Percentiles rank a stretch among this genome's conserved stretches.
Conservation (phyloP, 495 filamentous ascomycete genomes). For the Aspergillus steynii region DNA sequence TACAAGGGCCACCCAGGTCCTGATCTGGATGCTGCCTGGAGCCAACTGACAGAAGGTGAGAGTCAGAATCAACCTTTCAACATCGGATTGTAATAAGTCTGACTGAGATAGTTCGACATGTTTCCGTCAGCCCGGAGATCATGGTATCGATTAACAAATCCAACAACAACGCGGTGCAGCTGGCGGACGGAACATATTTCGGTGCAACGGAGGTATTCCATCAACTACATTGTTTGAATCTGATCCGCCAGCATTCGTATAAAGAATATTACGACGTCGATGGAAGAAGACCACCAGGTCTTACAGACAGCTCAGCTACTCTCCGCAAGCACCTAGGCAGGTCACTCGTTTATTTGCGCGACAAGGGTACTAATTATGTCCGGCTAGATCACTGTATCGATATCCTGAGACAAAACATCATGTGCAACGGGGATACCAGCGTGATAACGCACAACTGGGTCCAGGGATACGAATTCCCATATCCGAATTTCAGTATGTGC, state of each 20-base stretch:
- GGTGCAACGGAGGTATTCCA: slow-evolving; percentile 51
- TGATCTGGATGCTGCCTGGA: neutral
- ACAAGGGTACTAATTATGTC: no score
- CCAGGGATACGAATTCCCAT: neutral
- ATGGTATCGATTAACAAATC: slow-evolving; percentile 19
- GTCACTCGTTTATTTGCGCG: neutral
- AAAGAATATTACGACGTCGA: neutral
- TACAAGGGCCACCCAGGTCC: neutral
- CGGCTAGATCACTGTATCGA: slow-evolving; percentile 18
- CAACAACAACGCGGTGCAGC: slow-evolving; percentile 7
- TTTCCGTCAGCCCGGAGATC: neutral
- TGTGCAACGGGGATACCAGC: slow-evolving; percentile 12
- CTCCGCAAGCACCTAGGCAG: neutral
- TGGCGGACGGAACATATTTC: slow-evolving; percentile 12
- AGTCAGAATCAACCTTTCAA: no score
- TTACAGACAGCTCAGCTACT: neutral
- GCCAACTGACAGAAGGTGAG: neutral
- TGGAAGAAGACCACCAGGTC: slow-evolving; percentile 1
- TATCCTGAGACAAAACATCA: slow-evolving; percentile 16
- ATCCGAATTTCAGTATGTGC: slow-evolving; percentile 1
- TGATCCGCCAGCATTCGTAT: slow-evolving; percentile 4
- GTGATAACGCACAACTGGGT: slow-evolving; percentile 2
- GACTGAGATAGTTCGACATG: neutral
- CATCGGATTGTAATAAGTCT: neutral
- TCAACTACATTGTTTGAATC: slow-evolving; percentile 44